A percentile compares a stretch with the other conserved stretches of the same genome.
Evolutionary conservation across 768 basidiomycete species (phyloP).

Genomic region (Trametes cubensis): DNA sequence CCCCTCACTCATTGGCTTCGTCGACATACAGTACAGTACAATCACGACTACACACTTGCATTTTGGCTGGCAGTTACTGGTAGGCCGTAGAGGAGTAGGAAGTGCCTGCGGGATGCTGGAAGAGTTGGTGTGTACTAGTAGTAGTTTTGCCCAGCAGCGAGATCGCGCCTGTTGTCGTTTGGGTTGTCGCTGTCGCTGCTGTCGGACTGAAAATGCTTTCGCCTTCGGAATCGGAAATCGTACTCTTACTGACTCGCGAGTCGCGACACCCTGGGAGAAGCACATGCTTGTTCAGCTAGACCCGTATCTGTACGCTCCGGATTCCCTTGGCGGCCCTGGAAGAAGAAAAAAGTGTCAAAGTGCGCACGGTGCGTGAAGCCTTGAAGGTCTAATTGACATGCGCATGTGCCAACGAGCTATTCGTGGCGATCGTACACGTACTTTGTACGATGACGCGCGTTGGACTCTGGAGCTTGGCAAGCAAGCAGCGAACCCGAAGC

Average conservation of each 20-base stretch:
- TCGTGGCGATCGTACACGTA: no score
- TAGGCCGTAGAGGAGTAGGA: not conserved
- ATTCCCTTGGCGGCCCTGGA: no score
- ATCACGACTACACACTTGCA: slow-evolving; percentile 1
- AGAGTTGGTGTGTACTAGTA: slow-evolving; percentile 10
- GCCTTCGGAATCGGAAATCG: not conserved
- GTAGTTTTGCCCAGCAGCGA: not conserved
- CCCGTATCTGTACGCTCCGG: no score
- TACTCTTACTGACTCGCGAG: no score
- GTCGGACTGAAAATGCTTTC: slow-evolving; percentile 11
- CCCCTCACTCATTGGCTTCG: not conserved
- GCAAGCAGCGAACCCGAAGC: not conserved
- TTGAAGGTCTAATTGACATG: no score
- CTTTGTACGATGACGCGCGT: no score
- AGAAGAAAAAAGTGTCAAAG: no score
- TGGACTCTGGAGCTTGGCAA: no score
- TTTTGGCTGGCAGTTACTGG: not conserved
- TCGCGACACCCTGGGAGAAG: no score
- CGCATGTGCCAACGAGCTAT: no score
- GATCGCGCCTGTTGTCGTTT: not conserved
- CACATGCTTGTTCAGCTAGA: no score
- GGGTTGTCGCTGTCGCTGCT: not conserved
- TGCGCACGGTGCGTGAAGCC: no score
- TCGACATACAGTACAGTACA: slow-evolving; percentile 12
- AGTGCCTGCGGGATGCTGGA: not conserved